Base-by-base conservation (phyloP, 257 asterid genomes). In the Rhazya stricta region DNA sequence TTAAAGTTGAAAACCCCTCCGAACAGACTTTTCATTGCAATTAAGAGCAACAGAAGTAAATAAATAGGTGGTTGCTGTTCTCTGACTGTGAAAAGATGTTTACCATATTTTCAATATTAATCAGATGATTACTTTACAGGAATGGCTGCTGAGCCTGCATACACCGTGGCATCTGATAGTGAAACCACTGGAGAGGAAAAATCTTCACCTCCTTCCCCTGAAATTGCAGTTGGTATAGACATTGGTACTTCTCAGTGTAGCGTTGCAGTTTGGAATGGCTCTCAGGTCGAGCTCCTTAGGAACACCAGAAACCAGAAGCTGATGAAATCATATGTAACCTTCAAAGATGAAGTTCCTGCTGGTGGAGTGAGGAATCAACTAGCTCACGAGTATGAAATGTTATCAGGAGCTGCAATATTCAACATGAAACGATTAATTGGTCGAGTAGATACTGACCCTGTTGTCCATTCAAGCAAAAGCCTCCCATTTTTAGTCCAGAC, bases 241-340 rank as follows among this genome's bases (percentile, higher is more conserved):
- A 88, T 94, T 15, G 97, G 98, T 72, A 94, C 97, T 4, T 94
- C 96, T 37, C 96, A 94, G 45, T 91, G 96, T 54, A 90, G 96
- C 12, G 83, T 90, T 25, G 98, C 98, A 1, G 83, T 91, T 39
- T 94, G 97, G 96, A 86, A 78, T 62, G 97, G 96, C 46, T 86
- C 91, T 10, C 88, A 88, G 63, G 85, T 90, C 7, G 94, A 90
- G 79, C 90, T 94, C 34, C 77, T 94, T 51, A 81, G 88, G 45
- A 90, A 94, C 79, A 81, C 90, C n/a, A 84, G 92, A 36, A 84
- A 87, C 62, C 92, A 90, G 80, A 91, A 88, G 83, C 42, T 86
- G 42, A 79, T 89, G 83, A 87, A 79, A 23, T 91, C 96, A 1
- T 90, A 78, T 19, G 97, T 90, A 21, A 90, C 91, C 71, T 91